Evolutionary conservation across 2,329 filamentous ascomycete species (phyloP).

Genomic region (Leptographium procerum): DNA sequence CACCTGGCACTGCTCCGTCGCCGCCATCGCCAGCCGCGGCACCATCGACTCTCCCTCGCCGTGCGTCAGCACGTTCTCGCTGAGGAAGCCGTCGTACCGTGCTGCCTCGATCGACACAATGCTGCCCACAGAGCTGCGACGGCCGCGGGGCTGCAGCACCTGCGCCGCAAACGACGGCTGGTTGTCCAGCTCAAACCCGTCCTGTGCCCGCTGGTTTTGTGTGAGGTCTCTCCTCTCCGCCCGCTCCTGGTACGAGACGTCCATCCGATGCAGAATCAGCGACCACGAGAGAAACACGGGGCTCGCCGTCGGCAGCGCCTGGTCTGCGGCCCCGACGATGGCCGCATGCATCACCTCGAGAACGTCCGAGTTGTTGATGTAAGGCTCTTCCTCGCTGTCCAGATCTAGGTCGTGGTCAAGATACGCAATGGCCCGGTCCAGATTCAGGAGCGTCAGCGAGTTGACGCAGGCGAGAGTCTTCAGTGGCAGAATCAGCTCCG

Average conservation of each 20-base stretch:
- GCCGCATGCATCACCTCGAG: slow-evolving; percentile 63
- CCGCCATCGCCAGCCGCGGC: slow-evolving; percentile 36
- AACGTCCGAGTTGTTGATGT: slow-evolving; percentile 57
- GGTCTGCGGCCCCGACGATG: slow-evolving; percentile 48
- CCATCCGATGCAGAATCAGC: slow-evolving; percentile 60
- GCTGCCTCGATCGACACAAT: slow-evolving; percentile 51
- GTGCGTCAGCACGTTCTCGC: slow-evolving; percentile 31
- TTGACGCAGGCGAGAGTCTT: slow-evolving; percentile 60
- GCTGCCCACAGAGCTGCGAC: slow-evolving; percentile 49
- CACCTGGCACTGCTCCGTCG: slow-evolving; percentile 37
- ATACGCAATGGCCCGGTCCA: slow-evolving; percentile 45
- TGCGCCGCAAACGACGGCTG: slow-evolving; percentile 12
- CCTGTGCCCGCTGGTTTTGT: slow-evolving; percentile 46
- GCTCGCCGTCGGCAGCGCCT: slow-evolving; percentile 49
- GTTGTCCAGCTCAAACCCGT: slow-evolving; percentile 41
- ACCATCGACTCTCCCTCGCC: slow-evolving; percentile 37
- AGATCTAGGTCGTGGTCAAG: slow-evolving; percentile 39
- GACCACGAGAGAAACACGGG: slow-evolving; percentile 76
- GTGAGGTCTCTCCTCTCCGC: slow-evolving; percentile 49
- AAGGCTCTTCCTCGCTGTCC: slow-evolving; percentile 37
- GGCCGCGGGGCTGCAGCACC: slow-evolving; percentile 22
- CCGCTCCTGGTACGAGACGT: slow-evolving; percentile 48
- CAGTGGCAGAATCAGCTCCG: slow-evolving; percentile 48
- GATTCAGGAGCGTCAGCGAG: slow-evolving; percentile 61
- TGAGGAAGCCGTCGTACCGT: slow-evolving; percentile 47